These are phyloP conservation scores for Spinacia oleracea DNA, from an alignment of 179 eudicot species.

Conservation along the genomic window DNA sequence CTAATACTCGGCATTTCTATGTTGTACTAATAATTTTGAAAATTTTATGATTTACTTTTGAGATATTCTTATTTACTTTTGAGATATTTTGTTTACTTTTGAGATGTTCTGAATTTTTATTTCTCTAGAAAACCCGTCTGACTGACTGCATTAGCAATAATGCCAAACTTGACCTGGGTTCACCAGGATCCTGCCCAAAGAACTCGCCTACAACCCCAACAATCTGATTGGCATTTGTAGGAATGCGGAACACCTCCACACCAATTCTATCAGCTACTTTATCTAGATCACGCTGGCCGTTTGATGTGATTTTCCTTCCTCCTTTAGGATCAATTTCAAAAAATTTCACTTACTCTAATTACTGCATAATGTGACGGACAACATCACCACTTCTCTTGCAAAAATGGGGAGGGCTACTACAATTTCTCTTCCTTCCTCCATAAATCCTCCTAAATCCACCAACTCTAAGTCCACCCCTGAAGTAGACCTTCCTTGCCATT, in stretches of 20 bases:
- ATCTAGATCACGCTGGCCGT: constrained; percentile 72
- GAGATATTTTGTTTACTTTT: no score
- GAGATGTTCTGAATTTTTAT: no score
- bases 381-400: constrained; percentile 74
- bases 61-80: no score
- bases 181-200: no score
- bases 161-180: no score
- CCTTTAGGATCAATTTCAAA: constrained; percentile 70
- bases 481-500: constrained; percentile 76
- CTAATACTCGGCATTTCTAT: no score
- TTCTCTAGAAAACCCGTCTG: no score
- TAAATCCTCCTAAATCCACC: constrained; percentile 75
- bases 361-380: constrained; percentile 75
- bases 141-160: no score
- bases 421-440: constrained; percentile 84
- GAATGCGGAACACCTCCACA: constrained; percentile 26
- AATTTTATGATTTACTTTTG: no score
- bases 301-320: constrained; percentile 74
- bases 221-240: not conserved
- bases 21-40: no score
- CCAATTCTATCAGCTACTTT: constrained; percentile 68
- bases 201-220: no score
- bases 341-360: constrained; percentile 53
- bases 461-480: constrained; percentile 84
- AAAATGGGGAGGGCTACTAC: constrained; percentile 76